Evolutionary conservation across 257 asterid species (phyloP), one percentile per base, ranked within the genome.

Genomic region (Solanum virginianum): DNA sequence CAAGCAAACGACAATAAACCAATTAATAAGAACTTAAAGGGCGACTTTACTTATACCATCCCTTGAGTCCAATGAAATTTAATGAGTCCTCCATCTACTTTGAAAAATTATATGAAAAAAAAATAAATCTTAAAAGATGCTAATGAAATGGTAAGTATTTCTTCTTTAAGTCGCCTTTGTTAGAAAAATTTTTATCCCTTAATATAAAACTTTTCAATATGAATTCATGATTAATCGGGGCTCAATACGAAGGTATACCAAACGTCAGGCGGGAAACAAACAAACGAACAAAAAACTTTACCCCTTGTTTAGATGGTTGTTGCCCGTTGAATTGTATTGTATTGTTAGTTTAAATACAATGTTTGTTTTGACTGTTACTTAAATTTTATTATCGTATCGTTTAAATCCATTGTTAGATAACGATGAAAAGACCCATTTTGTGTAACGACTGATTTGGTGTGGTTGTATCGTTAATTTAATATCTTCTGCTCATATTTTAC

Each of bases 131-230:
- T 32, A 32, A 32, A 32, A 32, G 36, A 32, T 32, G 36, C 2
- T 32, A 32, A 32, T 32, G 36, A 32, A 32, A 32, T 32, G 4
- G 36, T 32, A 32, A 57, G 6, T 57, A 36, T n/a, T 68, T 8
- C 7, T 68, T 68, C 0, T 4, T 36, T 16, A 68, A 36, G 3
- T 68, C 0, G 0, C 1, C 0, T 68, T 68, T 36, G 0, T 16
- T 36, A 5, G 0, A 1, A 17, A 36, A 0, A 1, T 0, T 69
- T 36, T 9, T 69, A 36, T 8, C 14, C 4, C 4, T 8, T 0
- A 36, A 69, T 69, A 1, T 9, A 26, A 4, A 39, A 69, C 1
- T 4, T 4, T 0, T 2, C 0, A 0, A 2, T 6, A 4, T 0
- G 3, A 17, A 69, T 16, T 2, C 1, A 0, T 17, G 0, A 36